Evolutionary conservation across 805 yeast genomes (phyloP), one percentile per base, ranked within the genome.

Genomic region (Cyberlindnera saturnus): DNA sequence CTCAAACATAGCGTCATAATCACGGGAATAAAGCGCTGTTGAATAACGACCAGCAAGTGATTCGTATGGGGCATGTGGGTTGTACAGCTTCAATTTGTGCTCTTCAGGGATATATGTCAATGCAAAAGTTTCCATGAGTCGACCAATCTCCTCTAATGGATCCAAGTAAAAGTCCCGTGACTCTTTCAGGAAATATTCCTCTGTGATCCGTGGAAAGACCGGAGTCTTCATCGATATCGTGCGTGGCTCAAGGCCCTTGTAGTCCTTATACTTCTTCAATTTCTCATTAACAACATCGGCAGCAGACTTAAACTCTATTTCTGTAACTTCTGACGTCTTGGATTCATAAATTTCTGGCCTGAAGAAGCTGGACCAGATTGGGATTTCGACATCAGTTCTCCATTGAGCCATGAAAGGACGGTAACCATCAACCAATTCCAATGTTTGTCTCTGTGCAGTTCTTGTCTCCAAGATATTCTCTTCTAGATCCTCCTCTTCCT

Each of bases 131-230:
- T 70, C 77, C 73, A 76, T 74, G 23, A 62, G 56, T 42, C 66
- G 67, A 5, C 79, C 82, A 42, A 83, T 69, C 52, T 84, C 91
- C 39, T 68, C 73, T 37, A 80, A 64, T 5, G 89, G 86, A 53
- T 81, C 80, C 34, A 79, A 66, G 45, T 74, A 80, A 42, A 77
- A 76, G 46, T 71, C 71, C 46, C 75, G 77, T 6, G 82, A 77
- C 14, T 64, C 60, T 3, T 74, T 73, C 32, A 80, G 59, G 8
- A 69, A 47, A 47, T 73, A 80, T 34, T 66, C 64, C 51, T 81
- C 86, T 29, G 59, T 59, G 47, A 77, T 73, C 34, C 66, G 63
- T 1, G 81, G 78, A 53, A 56, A 71, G 26, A 63, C 62, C 6
- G 61, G 56, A 13, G 65, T 52, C 3, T 52, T 40, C 19, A 53